Percentiles rank a stretch among this genome's conserved stretches.
Conservation (phyloP, 2,329 filamentous ascomycete genomes). For the Arthrocladium fulminans region DNA sequence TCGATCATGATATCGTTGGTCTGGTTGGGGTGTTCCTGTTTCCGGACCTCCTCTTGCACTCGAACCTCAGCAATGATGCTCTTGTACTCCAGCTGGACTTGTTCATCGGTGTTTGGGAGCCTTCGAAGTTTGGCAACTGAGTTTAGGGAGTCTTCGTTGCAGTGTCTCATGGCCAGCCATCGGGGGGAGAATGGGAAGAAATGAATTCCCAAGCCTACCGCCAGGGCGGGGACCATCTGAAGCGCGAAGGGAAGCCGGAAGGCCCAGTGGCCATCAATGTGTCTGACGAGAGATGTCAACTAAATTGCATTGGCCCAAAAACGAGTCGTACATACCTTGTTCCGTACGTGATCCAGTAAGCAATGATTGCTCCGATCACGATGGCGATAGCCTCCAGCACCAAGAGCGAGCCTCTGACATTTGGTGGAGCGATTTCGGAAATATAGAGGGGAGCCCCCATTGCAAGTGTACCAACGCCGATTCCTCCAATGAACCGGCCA, state of each 20-base stretch:
- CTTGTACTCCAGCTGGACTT: conserved; percentile 41
- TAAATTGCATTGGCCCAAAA: too few relatives aligned
- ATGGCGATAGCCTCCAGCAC: conserved; percentile 41
- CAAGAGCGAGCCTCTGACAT: conserved; percentile 31
- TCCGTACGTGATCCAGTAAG: conserved; percentile 48
- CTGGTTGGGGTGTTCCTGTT: conserved; percentile 31
- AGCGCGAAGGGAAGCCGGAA: conserved; percentile 42
- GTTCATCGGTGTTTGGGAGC: conserved; percentile 34
- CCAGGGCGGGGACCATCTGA: conserved; percentile 16
- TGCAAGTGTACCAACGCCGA: conserved; percentile 28
- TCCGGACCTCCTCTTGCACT: conserved; percentile 35
- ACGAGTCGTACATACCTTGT: too few relatives aligned
- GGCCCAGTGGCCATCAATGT: conserved; percentile 34
- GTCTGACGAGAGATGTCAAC: too few relatives aligned
- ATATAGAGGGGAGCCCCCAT: conserved; percentile 17
- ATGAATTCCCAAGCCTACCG: conserved; percentile 33
- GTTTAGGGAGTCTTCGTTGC: conserved; percentile 33
- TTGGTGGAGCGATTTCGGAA: conserved; percentile 18
- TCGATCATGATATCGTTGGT: conserved; percentile 31
- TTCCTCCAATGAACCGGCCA: conserved; percentile 29
- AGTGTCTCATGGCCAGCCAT: conserved; percentile 35
- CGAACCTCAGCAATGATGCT: conserved; percentile 43
- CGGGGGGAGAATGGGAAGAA: conserved; percentile 41
- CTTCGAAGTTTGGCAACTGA: conserved; percentile 33
- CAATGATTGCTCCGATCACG: conserved; percentile 40